Base-by-base conservation (phyloP, 2,329 filamentous ascomycete species). In the Xylariomycetidae sp. region DNA sequence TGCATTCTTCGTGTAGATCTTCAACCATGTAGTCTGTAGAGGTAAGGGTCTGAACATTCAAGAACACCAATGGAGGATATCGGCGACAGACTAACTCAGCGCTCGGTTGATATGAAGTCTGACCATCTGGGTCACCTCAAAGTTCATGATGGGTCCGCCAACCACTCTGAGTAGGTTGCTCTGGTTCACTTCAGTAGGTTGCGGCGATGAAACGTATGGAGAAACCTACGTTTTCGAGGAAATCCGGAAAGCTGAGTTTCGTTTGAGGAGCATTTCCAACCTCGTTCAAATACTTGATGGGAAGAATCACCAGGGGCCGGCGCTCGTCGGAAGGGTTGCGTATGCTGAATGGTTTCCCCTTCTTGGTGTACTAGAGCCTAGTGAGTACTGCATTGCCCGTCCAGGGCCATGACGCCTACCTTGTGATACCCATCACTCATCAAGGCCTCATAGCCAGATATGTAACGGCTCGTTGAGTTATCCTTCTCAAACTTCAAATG, bases 111-210 rank as follows among this genome's bases (percentile, higher is more conserved):
- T 16, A 15, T 34, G 25, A 3, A 38, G 13, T 15, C 35, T 26
- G 9, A 26, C 23, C 25, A 33, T 34, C 10, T 20, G 18, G 6
- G 31, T 29, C 6, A 34, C 31, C 23, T 38, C 35, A 12, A 29
- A 28, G 13, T 15, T 34, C 25, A 34, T 33, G 3, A 10, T 9
- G 15, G 35, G 35, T 7, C 31, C 35, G 10, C 35, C 35, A 5
- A 38, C 31, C n/a, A 27, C 25, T 15, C 14, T 27, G 9, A 27
- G 32, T 10, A 30, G 32, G 19, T 34, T 37, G 10, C 29, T 37
- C 24, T 31, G 19, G 12, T 10, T 12, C 25, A 27, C 7, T 14
- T 15, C 25, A 27, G 7, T 15, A n/a, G n/a, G n/a, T n/a, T n/a
- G n/a, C n/a, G n/a, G n/a, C n/a, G n/a, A n/a, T 13, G 14, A 29